These are phyloP conservation scores for Vigna nakashimae DNA, from an alignment of 306 rosid species.

Conservation along the genomic window DNA sequence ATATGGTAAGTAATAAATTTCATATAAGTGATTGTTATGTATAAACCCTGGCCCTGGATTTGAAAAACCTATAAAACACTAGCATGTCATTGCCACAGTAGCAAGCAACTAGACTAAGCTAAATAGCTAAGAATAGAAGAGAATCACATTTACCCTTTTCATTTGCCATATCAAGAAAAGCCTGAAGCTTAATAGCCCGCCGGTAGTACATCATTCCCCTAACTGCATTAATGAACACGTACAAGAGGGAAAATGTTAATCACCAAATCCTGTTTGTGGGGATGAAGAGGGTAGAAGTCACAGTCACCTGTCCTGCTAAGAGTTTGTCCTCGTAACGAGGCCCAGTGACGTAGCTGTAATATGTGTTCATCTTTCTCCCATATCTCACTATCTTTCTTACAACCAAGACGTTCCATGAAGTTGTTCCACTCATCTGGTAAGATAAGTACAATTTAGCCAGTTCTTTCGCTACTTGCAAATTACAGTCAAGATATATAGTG, in stretches of 20 bases:
- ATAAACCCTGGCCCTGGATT: background rate
- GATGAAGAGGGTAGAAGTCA: slow-evolving; percentile 28
- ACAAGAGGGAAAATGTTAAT: slow-evolving; percentile 38
- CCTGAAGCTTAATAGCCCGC: slow-evolving; percentile 96
- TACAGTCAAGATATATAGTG: slow-evolving; percentile 35
- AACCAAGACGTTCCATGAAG: slow-evolving; percentile 90
- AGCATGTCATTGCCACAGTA: slow-evolving; percentile 2
- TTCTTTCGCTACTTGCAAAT: slow-evolving; percentile 32
- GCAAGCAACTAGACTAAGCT: slow-evolving; percentile 26
- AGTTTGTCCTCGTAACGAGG: slow-evolving; percentile 94
- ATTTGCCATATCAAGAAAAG: slow-evolving; percentile 97
- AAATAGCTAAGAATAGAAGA: slow-evolving; percentile 22
- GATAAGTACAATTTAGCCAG: slow-evolving; percentile 36
- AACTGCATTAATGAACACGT: slow-evolving; percentile 61
- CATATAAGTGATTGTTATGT: slow-evolving; percentile 15
- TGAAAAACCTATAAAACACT: slow-evolving; percentile 16
- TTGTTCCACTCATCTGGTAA: slow-evolving; percentile 94
- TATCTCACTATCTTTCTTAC: slow-evolving; percentile 82
- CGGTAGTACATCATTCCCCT: slow-evolving; percentile 99
- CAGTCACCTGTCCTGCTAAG: slow-evolving; percentile 87
- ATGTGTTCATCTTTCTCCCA: slow-evolving; percentile 89
- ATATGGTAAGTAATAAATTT: slow-evolving; percentile 23
- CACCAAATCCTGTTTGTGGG: slow-evolving; percentile 31
- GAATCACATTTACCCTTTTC: slow-evolving; percentile 70
- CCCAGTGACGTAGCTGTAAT: slow-evolving; percentile 97